Evolutionary conservation across 352 stramenopile genomes (phyloP).

Genomic region (Peronospora destructor): DNA sequence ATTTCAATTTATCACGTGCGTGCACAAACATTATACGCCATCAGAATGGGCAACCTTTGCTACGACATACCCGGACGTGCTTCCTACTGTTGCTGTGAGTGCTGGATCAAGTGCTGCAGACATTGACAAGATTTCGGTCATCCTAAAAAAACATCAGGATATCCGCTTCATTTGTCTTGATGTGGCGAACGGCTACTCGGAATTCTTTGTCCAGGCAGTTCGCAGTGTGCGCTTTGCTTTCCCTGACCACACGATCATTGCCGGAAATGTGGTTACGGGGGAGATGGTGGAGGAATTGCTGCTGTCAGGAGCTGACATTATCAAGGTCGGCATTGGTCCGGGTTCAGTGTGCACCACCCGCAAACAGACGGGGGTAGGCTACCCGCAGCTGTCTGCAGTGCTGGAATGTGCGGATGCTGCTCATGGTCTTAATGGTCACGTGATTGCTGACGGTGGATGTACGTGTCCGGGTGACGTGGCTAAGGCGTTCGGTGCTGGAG

Average conservation of each 20-base stretch:
- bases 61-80: conserved; percentile 36
- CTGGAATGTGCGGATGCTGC: conserved; percentile 89
- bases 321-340: conserved; percentile 91
- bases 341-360: conserved; percentile 89
- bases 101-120: conserved; percentile 66
- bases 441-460: conserved; percentile 87
- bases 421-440: conserved; percentile 83
- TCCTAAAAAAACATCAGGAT: conserved; percentile 52
- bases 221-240: conserved; percentile 47
- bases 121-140: conserved; percentile 54
- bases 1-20: conserved; percentile 82
- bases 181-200: conserved; percentile 86
- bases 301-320: conserved; percentile 87
- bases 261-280: conserved; percentile 88
- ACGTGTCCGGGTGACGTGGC: conserved; percentile 86
- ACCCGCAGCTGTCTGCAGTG: conserved; percentile 87
- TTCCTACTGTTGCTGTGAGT: conserved; percentile 74
- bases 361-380: conserved; percentile 90
- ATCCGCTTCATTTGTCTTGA: conserved; percentile 87
- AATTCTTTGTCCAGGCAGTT: conserved; percentile 81
- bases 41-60: conserved; percentile 65
- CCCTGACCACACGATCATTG: conserved; percentile 85
- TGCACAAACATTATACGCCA: conserved; percentile 88
- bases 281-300: conserved; percentile 91
- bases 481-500: conserved; percentile 88